Percentiles rank a stretch among this genome's conserved stretches.
phyloP scores from a whole-genome alignment of 2,329 filamentous ascomycete species.

The Diaporthe australafricana region DNA sequence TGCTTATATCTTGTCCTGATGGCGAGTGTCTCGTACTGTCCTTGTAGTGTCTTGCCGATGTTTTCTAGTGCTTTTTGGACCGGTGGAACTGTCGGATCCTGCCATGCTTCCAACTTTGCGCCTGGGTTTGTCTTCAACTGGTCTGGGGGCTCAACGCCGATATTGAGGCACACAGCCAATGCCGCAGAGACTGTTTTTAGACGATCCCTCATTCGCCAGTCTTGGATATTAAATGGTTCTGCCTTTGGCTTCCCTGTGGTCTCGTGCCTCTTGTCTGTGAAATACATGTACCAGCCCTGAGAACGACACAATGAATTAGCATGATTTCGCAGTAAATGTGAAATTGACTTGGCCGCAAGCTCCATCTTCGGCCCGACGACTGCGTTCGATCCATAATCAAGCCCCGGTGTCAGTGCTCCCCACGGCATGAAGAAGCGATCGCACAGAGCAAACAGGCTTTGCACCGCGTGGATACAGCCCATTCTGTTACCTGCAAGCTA shows the following conservation, averaged over 20 bases:
- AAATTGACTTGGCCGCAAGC: not conserved
- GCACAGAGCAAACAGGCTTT: not conserved
- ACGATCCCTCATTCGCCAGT: constrained; percentile 97
- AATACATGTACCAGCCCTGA: constrained; percentile 99
- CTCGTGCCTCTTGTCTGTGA: constrained; percentile 97
- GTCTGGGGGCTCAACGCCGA: constrained; percentile 96
- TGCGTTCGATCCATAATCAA: not conserved
- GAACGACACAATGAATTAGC: constrained; percentile 12
- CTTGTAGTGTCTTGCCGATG: constrained; percentile 95
- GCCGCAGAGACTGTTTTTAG: constrained; percentile 97
- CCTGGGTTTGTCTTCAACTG: constrained; percentile 95
- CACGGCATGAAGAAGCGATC: not conserved
- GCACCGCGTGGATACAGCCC: not conserved
- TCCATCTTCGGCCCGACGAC: not conserved
- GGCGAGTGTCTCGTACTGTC: constrained; percentile 95
- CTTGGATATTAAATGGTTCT: constrained; percentile 75
- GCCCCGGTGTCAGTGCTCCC: not conserved
- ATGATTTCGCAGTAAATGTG: not conserved
- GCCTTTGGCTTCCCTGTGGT: constrained; percentile 89
- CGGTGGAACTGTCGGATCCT: constrained; percentile 85
- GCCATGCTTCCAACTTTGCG: constrained; percentile 96
- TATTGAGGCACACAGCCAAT: constrained; percentile 93
- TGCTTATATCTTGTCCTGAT: constrained; percentile 98
- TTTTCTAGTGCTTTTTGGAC: constrained; percentile 89
- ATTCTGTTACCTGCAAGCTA: not conserved